A percentile compares a stretch with the other conserved stretches of the same genome.
Conservation (phyloP, 139 green algal genomes). For the Coelastrella sp. region DNA sequence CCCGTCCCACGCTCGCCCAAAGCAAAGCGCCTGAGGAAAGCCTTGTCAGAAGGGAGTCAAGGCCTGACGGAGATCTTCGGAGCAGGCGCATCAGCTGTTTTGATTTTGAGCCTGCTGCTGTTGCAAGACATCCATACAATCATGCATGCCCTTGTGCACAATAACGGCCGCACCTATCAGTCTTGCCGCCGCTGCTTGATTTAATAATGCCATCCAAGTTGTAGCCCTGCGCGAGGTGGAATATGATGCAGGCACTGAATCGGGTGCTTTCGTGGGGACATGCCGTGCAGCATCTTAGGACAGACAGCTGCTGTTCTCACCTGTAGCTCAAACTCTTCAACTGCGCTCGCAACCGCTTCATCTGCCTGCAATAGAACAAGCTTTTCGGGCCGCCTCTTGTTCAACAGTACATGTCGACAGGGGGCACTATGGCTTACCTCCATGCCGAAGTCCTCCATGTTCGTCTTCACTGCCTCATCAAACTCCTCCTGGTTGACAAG, state of each 20-base stretch:
- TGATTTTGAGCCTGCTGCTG: too few species aligned
- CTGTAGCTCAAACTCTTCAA: conserved; percentile 85
- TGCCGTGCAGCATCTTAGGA: too few species aligned
- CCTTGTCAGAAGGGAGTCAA: background rate
- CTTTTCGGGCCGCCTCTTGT: too few species aligned
- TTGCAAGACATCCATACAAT: background rate
- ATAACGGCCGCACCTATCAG: too few species aligned
- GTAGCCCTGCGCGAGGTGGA: conserved; percentile 78
- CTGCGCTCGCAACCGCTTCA: conserved; percentile 76
- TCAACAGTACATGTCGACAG: too few species aligned
- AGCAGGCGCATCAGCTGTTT: too few species aligned
- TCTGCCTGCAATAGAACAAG: conserved; percentile 74
- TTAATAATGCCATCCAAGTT: conserved; percentile 79
- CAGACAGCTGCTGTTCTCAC: conserved; percentile 31
- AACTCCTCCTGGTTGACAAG: conserved; percentile 76
- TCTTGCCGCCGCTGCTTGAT: conserved; percentile 40
- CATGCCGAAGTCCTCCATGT: conserved; percentile 92
- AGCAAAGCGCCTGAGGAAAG: too few species aligned
- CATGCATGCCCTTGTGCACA: background rate
- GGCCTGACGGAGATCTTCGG: too few species aligned
- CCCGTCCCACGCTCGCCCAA: too few species aligned
- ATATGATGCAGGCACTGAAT: too few species aligned
- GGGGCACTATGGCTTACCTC: conserved; percentile 60
- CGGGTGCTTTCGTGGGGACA: too few species aligned
- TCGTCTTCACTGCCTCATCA: conserved; percentile 83